Percentiles rank a stretch among this genome's conserved stretches.
These are phyloP conservation scores for Aspergillus puulaauensis DNA, from an alignment of 2,329 filamentous ascomycete genomes.

Conservation along the genomic window DNA sequence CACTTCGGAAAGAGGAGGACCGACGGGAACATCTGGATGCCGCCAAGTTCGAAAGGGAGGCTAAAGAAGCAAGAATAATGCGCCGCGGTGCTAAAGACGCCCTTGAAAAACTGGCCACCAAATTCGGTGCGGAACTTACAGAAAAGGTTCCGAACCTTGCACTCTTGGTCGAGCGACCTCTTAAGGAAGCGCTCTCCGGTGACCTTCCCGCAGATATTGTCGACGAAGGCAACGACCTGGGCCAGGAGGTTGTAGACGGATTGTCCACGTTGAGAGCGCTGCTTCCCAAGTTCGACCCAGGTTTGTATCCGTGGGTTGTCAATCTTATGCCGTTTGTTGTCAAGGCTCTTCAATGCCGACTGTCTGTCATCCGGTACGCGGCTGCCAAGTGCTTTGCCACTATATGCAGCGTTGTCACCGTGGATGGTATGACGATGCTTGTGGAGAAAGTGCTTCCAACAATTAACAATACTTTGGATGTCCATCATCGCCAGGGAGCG, in stretches of 20 bases:
- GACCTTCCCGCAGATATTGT: constrained; percentile 71
- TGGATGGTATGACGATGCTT: constrained; percentile 92
- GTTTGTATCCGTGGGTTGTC: constrained; percentile 77
- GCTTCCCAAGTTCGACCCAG: constrained; percentile 79
- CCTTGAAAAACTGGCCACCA: constrained; percentile 78
- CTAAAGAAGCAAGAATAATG: constrained; percentile 84
- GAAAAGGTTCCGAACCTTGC: constrained; percentile 81
- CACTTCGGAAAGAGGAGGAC: constrained; percentile 96
- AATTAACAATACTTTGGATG: constrained; percentile 85
- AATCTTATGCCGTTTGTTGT: constrained; percentile 81
- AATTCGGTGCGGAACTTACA: constrained; percentile 76
- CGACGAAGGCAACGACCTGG: constrained; percentile 71
- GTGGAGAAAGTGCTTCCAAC: constrained; percentile 90
- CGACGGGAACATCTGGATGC: constrained; percentile 89
- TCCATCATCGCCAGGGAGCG: constrained; percentile 86
- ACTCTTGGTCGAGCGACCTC: constrained; percentile 76
- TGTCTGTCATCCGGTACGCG: constrained; percentile 93
- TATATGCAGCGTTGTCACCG: constrained; percentile 92
- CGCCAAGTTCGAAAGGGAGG: constrained; percentile 84
- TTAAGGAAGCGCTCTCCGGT: constrained; percentile 70
- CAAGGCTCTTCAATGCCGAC: constrained; percentile 79
- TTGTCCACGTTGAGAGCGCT: constrained; percentile 90
- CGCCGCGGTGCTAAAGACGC: constrained; percentile 92
- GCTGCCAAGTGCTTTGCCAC: constrained; percentile 97
- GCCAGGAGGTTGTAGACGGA: constrained; percentile 91